A percentile compares a stretch with the other conserved stretches of the same genome.
Evolutionary conservation across 176 grass and related monocot genomes (phyloP).

Genomic region (Musa schizocarpa): DNA sequence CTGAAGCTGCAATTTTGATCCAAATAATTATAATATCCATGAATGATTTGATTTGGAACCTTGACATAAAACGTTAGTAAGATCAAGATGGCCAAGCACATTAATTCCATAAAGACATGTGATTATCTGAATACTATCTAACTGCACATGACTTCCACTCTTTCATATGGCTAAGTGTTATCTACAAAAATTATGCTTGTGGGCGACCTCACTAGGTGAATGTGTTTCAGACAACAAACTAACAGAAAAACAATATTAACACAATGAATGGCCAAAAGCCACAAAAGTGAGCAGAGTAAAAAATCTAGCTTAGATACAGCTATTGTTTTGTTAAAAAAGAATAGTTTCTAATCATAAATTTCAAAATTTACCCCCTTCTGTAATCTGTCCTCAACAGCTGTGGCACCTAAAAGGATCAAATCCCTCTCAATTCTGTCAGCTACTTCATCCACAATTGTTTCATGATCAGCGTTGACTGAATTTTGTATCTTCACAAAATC

Average conservation of each 20-base stretch:
- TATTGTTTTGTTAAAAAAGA: background rate
- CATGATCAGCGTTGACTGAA: slow-evolving; percentile 51
- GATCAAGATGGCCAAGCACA: slow-evolving; percentile 1
- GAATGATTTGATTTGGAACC: background rate
- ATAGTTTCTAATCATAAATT: background rate
- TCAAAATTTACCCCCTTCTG: slow-evolving; percentile 58
- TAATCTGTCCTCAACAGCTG: slow-evolving; percentile 82
- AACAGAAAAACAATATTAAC: background rate
- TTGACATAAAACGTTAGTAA: background rate
- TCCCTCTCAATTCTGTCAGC: slow-evolving; percentile 64
- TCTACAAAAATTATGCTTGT: background rate
- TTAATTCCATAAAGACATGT: background rate
- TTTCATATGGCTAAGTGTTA: background rate
- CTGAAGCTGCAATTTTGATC: background rate
- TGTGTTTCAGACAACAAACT: background rate
- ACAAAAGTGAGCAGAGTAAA: background rate
- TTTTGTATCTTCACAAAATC: slow-evolving; percentile 54
- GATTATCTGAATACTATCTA: background rate
- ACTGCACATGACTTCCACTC: background rate
- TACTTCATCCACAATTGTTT: slow-evolving; percentile 27
- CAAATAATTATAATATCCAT: background rate
- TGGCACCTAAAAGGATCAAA: slow-evolving; percentile 80
- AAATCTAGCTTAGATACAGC: background rate
- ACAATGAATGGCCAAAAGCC: background rate
- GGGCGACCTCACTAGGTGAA: background rate